Percentiles rank a stretch among this genome's conserved stretches.
These are phyloP conservation scores for Colletotrichum orchidophilum DNA, from an alignment of 2,329 filamentous ascomycete species.

Conservation along the genomic window DNA sequence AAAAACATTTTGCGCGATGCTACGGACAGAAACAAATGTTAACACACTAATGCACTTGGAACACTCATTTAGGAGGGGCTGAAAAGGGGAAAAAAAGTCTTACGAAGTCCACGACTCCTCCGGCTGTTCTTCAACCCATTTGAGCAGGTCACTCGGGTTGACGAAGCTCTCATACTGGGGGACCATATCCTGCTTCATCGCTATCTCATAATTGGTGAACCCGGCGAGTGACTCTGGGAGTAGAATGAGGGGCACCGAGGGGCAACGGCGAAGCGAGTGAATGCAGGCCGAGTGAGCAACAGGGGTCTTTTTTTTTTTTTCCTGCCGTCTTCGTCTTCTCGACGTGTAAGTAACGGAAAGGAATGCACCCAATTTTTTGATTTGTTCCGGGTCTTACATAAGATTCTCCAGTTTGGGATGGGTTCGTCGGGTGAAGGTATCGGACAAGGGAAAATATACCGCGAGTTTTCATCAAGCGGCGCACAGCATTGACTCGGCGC, in stretches of 20 bases:
- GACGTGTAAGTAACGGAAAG: conserved; percentile 8
- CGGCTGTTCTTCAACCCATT: conserved; percentile 55
- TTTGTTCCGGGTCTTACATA: conserved; percentile 9
- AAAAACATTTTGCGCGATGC: conserved; percentile 54
- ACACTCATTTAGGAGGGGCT: background rate
- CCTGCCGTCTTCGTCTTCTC: background rate
- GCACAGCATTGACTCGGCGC: background rate
- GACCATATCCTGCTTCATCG: conserved; percentile 29
- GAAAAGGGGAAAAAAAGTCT: conserved; percentile 37
- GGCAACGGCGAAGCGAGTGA: conserved; percentile 10
- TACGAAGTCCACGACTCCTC: conserved; percentile 47
- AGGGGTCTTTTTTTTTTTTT: background rate
- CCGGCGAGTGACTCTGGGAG: conserved; percentile 16
- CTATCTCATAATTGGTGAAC: conserved; percentile 28
- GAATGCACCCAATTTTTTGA: background rate
- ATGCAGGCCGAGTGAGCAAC: background rate
- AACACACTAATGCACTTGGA: background rate
- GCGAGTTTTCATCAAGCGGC: conserved; percentile 21
- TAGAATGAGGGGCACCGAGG: conserved; percentile 27
- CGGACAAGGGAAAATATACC: background rate
- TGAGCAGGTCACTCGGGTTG: conserved; percentile 47
- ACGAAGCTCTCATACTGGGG: conserved; percentile 38
- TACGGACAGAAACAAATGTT: conserved; percentile 24
- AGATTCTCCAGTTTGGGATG: conserved; percentile 10
- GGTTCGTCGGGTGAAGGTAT: background rate